Percentiles rank a stretch among this genome's conserved stretches.
Conservation (phyloP, 164 flowering plant species). For the Chimonanthus salicifolius region DNA sequence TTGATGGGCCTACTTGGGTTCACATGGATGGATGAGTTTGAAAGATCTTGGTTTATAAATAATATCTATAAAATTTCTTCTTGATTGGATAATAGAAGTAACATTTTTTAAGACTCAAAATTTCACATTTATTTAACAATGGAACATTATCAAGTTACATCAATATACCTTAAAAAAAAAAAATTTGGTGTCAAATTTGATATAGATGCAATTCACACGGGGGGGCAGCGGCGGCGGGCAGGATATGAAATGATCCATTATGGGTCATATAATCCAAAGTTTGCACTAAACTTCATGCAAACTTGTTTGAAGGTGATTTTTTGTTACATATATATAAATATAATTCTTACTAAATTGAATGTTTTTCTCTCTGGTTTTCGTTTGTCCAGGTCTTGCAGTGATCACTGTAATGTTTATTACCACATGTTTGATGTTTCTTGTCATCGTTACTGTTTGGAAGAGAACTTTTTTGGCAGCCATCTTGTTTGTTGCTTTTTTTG, state of each 20-base stretch:
- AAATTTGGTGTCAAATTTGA: too few relatives aligned
- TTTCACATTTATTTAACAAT: too few relatives aligned
- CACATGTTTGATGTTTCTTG: constrained; percentile 58
- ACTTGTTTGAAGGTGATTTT: not conserved
- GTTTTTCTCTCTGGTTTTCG: not conserved
- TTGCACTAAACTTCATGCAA: too few relatives aligned
- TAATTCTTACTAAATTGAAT: not conserved
- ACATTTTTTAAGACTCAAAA: too few relatives aligned
- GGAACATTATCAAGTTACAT: too few relatives aligned
- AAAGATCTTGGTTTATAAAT: too few relatives aligned
- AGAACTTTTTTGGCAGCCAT: constrained; percentile 23
- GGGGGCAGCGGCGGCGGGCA: too few relatives aligned
- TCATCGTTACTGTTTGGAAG: constrained; percentile 50
- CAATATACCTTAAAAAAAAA: too few relatives aligned
- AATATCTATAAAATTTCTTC: not conserved
- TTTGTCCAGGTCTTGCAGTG: constrained; percentile 48
- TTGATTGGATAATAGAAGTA: not conserved
- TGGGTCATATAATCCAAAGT: not conserved
- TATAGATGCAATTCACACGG: too few relatives aligned
- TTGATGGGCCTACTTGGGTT: not conserved
- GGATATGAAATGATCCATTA: not conserved
- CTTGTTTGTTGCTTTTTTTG: constrained; percentile 44
- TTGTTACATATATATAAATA: too few relatives aligned
- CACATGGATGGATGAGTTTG: too few relatives aligned
- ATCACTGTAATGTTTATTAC: constrained; percentile 57